Evolutionary conservation across 2,329 filamentous ascomycete species (phyloP).

Genomic region (Acrocalymma vagum): DNA sequence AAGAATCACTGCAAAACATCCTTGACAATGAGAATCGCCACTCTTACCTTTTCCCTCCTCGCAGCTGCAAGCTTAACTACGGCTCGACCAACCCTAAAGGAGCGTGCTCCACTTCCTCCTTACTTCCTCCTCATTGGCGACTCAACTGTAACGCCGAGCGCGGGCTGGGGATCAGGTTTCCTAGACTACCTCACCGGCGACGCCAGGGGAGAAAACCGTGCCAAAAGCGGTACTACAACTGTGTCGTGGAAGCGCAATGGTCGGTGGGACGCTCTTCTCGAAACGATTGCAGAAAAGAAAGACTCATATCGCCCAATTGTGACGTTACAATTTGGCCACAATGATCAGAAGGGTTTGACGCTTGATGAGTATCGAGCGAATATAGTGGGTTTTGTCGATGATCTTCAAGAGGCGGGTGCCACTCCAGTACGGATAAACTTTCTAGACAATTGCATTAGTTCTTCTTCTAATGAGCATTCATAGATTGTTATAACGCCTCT

Average conservation of each 20-base stretch:
- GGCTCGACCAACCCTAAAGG: conserved; percentile 3
- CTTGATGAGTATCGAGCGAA: conserved; percentile 57
- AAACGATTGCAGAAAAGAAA: conserved; percentile 44
- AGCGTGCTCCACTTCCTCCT: conserved; percentile 17
- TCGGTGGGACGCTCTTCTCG: conserved; percentile 61
- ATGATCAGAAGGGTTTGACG: conserved; percentile 61
- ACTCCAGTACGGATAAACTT: too few species aligned
- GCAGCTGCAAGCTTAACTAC: too few species aligned
- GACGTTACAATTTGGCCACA: conserved; percentile 68
- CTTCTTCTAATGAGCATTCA: too few species aligned
- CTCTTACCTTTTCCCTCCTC: too few species aligned
- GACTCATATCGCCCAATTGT: conserved; percentile 57
- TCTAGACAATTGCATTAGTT: too few species aligned
- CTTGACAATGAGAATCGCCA: too few species aligned
- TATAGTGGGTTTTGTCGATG: conserved; percentile 52
- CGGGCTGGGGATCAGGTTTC: conserved; percentile 67
- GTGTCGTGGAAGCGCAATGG: conserved; percentile 62
- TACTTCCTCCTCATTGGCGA: conserved; percentile 47
- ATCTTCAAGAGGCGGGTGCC: conserved; percentile 38
- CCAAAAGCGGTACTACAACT: conserved; percentile 62
- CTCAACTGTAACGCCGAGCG: conserved; percentile 33
- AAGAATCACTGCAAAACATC: too few species aligned
- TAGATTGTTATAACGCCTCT: conserved; percentile 63
- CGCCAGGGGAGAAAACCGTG: conserved; percentile 64
- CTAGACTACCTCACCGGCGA: conserved; percentile 56